Conservation (phyloP, 208 protist species). For the Herpetomonas samuelpessoai region DNA sequence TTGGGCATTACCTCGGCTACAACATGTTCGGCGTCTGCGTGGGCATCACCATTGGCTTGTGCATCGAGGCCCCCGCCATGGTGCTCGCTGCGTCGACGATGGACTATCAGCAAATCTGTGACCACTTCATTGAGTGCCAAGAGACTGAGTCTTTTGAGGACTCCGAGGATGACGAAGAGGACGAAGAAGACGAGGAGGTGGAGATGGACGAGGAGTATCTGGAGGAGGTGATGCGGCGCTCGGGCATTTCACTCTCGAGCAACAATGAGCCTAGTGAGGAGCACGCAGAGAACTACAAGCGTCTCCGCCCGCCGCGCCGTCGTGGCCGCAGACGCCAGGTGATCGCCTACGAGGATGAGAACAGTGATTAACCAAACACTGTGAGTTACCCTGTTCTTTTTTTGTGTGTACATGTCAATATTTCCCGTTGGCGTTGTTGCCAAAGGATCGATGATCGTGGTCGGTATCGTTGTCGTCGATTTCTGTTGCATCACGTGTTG, state of each 20-base stretch:
- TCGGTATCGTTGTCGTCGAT: no score
- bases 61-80: conserved; percentile 79
- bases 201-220: conserved; percentile 56
- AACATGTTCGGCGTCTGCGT: conserved; percentile 68
- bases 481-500: no score
- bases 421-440: no score
- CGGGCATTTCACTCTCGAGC: conserved; percentile 48
- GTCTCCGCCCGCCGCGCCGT: conserved; percentile 39
- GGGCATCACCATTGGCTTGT: conserved; percentile 74
- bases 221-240: conserved; percentile 76
- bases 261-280: conserved; percentile 26
- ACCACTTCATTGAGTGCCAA: conserved; percentile 57
- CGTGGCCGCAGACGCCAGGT: conserved; percentile 18
- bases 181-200: conserved; percentile 47
- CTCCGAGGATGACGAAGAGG: conserved; percentile 35
- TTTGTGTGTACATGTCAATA: no score
- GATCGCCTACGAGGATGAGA: conserved; percentile 26
- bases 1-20: conserved; percentile 55
- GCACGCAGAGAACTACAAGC: conserved; percentile 37
- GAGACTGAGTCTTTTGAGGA: conserved; percentile 46
- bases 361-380: conserved; percentile 8
- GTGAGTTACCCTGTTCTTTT: conserved; percentile 4
- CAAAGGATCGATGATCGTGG: no score
- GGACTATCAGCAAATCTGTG: conserved; percentile 63
- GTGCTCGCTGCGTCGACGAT: conserved; percentile 49